Evolutionary conservation across 768 basidiomycete genomes (phyloP).

Genomic region (Boletales sp.): DNA sequence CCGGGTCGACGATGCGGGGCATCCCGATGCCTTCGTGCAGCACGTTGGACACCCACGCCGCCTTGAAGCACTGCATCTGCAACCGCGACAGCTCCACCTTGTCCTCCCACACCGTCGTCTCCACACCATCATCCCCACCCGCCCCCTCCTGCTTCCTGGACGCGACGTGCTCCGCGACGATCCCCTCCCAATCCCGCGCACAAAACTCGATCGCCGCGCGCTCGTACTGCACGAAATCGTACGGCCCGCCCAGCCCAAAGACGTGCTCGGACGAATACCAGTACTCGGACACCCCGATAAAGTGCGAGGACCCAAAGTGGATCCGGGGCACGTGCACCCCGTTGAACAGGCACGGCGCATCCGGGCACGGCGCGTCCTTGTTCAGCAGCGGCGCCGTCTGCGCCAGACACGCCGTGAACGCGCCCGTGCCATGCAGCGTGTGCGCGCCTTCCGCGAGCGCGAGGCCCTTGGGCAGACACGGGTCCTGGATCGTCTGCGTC

Average conservation of each 20-base stretch:
- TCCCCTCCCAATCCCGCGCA: conserved; percentile 69
- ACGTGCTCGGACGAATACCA: conserved; percentile 99
- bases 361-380: conserved; percentile 77
- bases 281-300: conserved; percentile 97
- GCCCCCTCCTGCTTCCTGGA: conserved; percentile 56
- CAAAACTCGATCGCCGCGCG: conserved; percentile 89
- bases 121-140: conserved; percentile 63
- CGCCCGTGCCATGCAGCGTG: conserved; percentile 79
- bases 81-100: conserved; percentile 80
- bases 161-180: conserved; percentile 60
- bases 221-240: conserved; percentile 96
- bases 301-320: conserved; percentile 88
- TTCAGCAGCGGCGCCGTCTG: conserved; percentile 77
- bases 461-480: conserved; percentile 84
- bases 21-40: conserved; percentile 95
- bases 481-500: conserved; percentile 60
- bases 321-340: conserved; percentile 92
- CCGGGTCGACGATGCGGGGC: conserved; percentile 84
- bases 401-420: conserved; percentile 79
- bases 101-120: conserved; percentile 64
- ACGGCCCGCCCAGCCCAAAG: conserved; percentile 90
- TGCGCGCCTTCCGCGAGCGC: conserved; percentile 59
- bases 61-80: conserved; percentile 99
- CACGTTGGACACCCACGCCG: conserved; percentile 96
- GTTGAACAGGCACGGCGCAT: conserved; percentile 87